phyloP scores from a whole-genome alignment of 495 filamentous ascomycete genomes.

The Jackrogersella multiformis region DNA sequence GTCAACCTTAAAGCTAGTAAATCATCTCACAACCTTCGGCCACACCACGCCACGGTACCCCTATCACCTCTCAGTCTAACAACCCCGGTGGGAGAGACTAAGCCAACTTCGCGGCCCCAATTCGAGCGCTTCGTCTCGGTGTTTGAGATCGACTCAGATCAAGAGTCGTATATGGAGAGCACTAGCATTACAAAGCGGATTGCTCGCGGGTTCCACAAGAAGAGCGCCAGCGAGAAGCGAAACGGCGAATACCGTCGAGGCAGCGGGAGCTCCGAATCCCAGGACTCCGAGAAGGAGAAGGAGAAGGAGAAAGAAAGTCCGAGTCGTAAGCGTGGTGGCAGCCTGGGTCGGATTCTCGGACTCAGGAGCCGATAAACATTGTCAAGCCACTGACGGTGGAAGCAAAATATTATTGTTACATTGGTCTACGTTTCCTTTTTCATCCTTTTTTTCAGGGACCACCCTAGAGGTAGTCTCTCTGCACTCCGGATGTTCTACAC shows the following conservation, averaged over 20 bases:
- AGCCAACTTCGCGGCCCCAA: constrained; percentile 16
- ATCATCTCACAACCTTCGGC: constrained; percentile 12
- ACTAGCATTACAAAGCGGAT: constrained; percentile 42
- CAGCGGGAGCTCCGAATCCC: constrained; percentile 19
- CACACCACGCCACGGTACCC: constrained; percentile 14
- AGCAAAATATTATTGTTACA: constrained; percentile 27
- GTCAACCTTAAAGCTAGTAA: constrained; percentile 28
- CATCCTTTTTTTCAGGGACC: background rate
- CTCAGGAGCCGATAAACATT: constrained; percentile 20
- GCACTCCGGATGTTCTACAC: background rate
- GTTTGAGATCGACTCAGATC: constrained; percentile 46
- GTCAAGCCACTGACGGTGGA: background rate
- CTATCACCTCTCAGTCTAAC: constrained; percentile 20
- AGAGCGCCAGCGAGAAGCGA: constrained; percentile 44
- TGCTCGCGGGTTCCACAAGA: constrained; percentile 46
- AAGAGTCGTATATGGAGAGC: constrained; percentile 36
- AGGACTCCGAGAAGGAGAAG: constrained; percentile 13
- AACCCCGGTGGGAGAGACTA: background rate
- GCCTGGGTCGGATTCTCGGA: constrained; percentile 43
- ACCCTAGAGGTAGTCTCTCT: constrained; percentile 7
- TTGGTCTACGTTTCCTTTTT: background rate
- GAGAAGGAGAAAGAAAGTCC: background rate
- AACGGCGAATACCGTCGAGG: constrained; percentile 9
- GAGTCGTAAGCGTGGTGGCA: constrained; percentile 43
- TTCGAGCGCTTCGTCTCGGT: constrained; percentile 41